Base-by-base conservation (phyloP, 2,329 filamentous ascomycete genomes). In the Scorias spongiosa region DNA sequence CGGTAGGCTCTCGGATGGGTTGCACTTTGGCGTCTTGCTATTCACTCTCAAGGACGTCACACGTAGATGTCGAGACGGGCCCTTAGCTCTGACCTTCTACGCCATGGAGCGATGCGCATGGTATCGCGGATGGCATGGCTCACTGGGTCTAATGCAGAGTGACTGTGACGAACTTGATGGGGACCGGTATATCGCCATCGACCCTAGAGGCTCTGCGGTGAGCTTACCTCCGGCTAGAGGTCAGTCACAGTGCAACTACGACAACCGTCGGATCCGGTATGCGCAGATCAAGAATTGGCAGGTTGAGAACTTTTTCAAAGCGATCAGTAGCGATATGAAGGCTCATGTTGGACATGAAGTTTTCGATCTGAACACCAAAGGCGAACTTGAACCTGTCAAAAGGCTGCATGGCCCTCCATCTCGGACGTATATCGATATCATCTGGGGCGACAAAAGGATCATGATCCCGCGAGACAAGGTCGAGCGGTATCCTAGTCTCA, bases 1-100 rank as follows among this genome's bases (percentile, higher is more conserved):
- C 30, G 60, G 57, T 2, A 54, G 63, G 8, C 50, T 67, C 18
- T 48, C 48, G 28, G 64, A 67, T 45, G 61, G 57, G 1, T 43
- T 60, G 2, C 61, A 64, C 34, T 67, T 66, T 41, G 61, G 59
- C n/a, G 62, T 63, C 40, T 54, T 68, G 42, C 50, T 65, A 46
- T 52, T 54, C 39, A 57, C 61, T 2, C 63, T 67, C 45, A 58
- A 55, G 43, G 57, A 62, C 18, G 53, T 65, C 48, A 44, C 56
- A 29, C 29, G 47, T 38, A 20, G 50, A 45, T 50, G 58, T 50
- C 20, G 52, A 43, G 46, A 58, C 46, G 42, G 53, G 10, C 29
- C 43, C 2, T 49, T 66, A 11, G 49, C 53, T 1, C 49, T 66
- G 15, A 52, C 57, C 26, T 65, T 65, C 45, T 54, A 59, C 40